These are phyloP conservation scores for Polyporus tsugae DNA, from an alignment of 1,284 basidiomycete species.

Conservation along the genomic window DNA sequence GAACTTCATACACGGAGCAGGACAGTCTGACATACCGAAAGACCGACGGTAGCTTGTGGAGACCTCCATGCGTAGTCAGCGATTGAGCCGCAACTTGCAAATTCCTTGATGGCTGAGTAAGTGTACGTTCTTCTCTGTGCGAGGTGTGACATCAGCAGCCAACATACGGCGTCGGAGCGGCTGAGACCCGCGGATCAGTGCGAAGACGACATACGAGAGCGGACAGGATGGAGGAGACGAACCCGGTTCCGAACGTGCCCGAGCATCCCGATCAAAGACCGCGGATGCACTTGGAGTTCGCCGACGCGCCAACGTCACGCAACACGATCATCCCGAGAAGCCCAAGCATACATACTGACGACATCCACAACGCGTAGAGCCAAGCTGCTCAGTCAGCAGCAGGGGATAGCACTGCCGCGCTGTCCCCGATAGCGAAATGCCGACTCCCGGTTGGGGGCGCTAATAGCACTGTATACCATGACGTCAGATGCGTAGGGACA, in stretches of 20 bases:
- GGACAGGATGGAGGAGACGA: slow-evolving; percentile 8
- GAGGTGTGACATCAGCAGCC: not conserved
- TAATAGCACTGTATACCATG: not conserved
- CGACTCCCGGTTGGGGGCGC: not conserved
- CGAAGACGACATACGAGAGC: not conserved
- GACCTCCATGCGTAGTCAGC: not conserved
- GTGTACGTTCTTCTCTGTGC: not conserved
- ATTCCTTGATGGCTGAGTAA: not conserved
- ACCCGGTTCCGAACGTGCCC: slow-evolving; percentile 3
- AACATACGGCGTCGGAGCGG: not conserved
- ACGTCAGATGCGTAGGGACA: not conserved
- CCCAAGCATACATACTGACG: not conserved
- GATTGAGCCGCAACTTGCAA: not conserved
- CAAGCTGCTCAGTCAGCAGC: not conserved
- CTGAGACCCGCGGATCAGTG: not conserved
- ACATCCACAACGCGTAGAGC: not conserved
- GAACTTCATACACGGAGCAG: not conserved
- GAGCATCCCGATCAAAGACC: not conserved
- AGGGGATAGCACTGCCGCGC: not conserved
- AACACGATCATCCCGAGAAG: not conserved
- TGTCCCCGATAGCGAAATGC: not conserved
- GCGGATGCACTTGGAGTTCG: not conserved
- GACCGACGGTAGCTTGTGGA: not conserved
- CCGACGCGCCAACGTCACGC: not conserved
- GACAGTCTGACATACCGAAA: not conserved